A percentile compares a stretch with the other conserved stretches of the same genome.
phyloP scores from a whole-genome alignment of 2,329 filamentous ascomycete genomes.

The Pyrenophora seminiperda region DNA sequence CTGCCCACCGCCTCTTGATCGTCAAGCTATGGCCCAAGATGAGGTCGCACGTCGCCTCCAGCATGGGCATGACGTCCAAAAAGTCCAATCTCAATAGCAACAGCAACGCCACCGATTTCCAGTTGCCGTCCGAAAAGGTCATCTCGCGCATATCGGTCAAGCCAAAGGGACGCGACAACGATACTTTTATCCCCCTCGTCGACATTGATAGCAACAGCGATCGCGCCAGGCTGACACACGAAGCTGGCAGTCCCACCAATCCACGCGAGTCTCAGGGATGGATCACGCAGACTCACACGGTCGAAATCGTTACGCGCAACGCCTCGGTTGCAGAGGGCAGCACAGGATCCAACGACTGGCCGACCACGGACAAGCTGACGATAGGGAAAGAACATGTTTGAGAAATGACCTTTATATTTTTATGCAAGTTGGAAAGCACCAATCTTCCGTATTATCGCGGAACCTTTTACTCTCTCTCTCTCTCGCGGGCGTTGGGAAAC shows the following conservation, averaged over 20 bases:
- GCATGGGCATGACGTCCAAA: slow-evolving; percentile 3
- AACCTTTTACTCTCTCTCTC: too few relatives aligned
- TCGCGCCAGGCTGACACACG: slow-evolving; percentile 3
- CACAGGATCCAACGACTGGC: slow-evolving; percentile 13
- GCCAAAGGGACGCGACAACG: slow-evolving; percentile 22
- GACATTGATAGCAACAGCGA: slow-evolving; percentile 23
- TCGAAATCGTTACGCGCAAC: slow-evolving; percentile 3
- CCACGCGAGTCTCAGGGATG: slow-evolving; percentile 9
- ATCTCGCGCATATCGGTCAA: slow-evolving; percentile 18
- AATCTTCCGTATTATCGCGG: too few relatives aligned
- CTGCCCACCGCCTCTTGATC: slow-evolving; percentile 31
- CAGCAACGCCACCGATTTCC: not conserved
- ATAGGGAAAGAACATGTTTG: slow-evolving; percentile 19
- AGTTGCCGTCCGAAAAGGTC: slow-evolving; percentile 5
- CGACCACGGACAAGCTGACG: slow-evolving; percentile 11
- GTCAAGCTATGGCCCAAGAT: slow-evolving; percentile 22
- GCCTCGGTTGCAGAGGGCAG: not conserved
- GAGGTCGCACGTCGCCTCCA: slow-evolving; percentile 16
- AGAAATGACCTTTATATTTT: too few relatives aligned
- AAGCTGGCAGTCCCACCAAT: not conserved
- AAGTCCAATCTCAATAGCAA: slow-evolving; percentile 4
- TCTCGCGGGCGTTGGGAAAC: too few relatives aligned
- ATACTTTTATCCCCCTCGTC: slow-evolving; percentile 28
- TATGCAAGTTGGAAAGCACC: too few relatives aligned
- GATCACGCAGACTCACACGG: slow-evolving; percentile 11